Evolutionary conservation across 345 rosid species (phyloP).

Genomic region (Nephelium lappaceum): DNA sequence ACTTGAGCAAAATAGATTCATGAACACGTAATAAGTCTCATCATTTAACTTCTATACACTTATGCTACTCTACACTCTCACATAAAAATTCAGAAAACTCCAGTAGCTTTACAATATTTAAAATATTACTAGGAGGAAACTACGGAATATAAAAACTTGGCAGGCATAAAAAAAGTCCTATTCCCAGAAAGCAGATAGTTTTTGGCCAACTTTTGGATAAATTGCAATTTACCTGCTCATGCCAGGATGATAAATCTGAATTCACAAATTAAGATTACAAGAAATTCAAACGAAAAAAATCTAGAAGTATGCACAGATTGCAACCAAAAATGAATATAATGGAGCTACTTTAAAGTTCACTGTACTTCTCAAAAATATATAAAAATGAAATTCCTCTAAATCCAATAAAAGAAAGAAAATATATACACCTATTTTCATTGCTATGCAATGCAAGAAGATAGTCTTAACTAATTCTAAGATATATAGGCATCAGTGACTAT

Average conservation of each 20-base stretch:
- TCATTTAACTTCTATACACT: background rate
- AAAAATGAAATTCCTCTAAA: background rate
- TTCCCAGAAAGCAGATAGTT: background rate
- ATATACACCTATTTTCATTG: background rate
- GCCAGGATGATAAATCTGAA: background rate
- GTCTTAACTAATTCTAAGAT: background rate
- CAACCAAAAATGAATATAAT: background rate
- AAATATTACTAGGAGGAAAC: background rate
- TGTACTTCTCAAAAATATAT: background rate
- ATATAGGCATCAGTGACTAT: background rate
- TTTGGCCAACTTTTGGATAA: background rate
- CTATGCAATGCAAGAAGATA: background rate
- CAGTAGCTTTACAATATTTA: background rate
- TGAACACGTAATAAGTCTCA: background rate
- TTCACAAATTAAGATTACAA: background rate
- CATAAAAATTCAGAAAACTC: background rate
- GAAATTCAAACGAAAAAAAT: background rate
- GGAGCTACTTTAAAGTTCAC: background rate
- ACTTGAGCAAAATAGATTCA: background rate
- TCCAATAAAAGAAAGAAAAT: background rate
- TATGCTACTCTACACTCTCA: background rate
- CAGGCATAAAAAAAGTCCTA: background rate
- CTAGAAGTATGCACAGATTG: background rate
- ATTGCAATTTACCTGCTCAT: background rate
- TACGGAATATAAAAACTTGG: background rate